Evolutionary conservation across 768 basidiomycete genomes (phyloP).

Genomic region (Pisolithus albus): DNA sequence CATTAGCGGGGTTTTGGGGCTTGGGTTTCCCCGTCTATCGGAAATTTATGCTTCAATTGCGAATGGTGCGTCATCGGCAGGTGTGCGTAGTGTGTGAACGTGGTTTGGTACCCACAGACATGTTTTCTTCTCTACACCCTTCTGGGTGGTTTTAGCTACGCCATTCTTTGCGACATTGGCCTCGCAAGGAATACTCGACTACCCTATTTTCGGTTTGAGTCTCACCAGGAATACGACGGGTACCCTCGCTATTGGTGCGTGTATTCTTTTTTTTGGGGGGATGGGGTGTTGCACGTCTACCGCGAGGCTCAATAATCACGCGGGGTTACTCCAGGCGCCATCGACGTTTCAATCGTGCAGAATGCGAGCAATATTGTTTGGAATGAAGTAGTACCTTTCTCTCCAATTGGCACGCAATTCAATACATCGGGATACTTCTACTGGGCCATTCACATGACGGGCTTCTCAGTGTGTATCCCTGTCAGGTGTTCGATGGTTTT

Average conservation of each 20-base stretch:
- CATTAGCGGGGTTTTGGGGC: constrained; percentile 65
- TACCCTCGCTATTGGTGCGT: constrained; percentile 55
- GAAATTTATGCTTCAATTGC: constrained; percentile 39
- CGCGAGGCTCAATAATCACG: neutral
- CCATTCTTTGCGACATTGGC: constrained; percentile 63
- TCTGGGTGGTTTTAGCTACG: constrained; percentile 37
- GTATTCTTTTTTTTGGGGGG: neutral
- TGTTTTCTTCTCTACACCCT: neutral
- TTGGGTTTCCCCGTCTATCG: constrained; percentile 73
- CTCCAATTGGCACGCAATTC: constrained; percentile 51
- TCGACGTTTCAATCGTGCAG: constrained; percentile 62
- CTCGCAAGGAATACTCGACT: constrained; percentile 56
- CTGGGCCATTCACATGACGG: constrained; percentile 61
- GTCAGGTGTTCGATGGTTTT: neutral
- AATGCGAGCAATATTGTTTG: constrained; percentile 57
- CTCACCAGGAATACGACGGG: constrained; percentile 55
- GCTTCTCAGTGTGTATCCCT: constrained; percentile 39
- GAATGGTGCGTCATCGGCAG: constrained; percentile 37
- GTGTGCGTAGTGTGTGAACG: neutral
- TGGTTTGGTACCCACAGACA: neutral
- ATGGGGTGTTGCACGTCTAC: neutral
- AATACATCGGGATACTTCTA: constrained; percentile 66
- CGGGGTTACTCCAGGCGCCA: constrained; percentile 50
- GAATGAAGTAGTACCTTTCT: constrained; percentile 70
- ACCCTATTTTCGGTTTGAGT: constrained; percentile 71